Evolutionary conservation across 1,284 basidiomycete species (phyloP), one percentile per base, ranked within the genome.

Genomic region (Leccinum huronense): DNA sequence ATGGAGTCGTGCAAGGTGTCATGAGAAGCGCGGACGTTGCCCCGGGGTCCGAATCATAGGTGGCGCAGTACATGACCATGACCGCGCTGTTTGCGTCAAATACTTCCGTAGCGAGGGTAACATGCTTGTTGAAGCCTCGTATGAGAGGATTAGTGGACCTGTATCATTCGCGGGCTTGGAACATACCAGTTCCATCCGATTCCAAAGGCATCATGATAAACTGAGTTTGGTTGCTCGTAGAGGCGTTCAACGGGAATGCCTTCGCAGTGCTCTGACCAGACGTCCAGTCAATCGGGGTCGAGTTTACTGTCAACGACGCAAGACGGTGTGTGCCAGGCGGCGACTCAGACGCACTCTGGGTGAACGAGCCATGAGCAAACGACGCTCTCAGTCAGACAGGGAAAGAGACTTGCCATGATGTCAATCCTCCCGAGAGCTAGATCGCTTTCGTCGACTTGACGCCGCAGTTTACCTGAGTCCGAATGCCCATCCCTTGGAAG

Each of bases 181-280:
- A 63, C 72, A 8, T 63, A 72, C 73, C 72, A 4, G 53, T 30
- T 10, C 45, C 9, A 58, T 54, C 65, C 57, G 72, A 59, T 7
- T 69, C 63, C 9, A 63, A 62, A 1, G 65, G 62, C 2, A 78
- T 69, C 60, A 84, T 77, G 69, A 78, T 81, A 67, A 89, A 78
- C 68, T 80, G 78, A 1, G 87, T 88, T 59, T 75, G 75, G 60
- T 84, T 81, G 27, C 76, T 76, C 58, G 81, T 77, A 1, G 87
- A 87, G 5, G 86, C 88, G 66, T 84, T 83, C 59, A 89, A 73
- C 27, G 81, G 76, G 68, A 84, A 84, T 23, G 78, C 73, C 53
- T 66, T 65, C 5, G 56, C 51, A 45, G 63, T 60, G 53, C 23
- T 61, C 55, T 66, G 65, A 53, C 71, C 72, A 16, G 60, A 67